Evolutionary conservation across 495 filamentous ascomycete genomes (phyloP).

Genomic region (Endocarpon pusillum): DNA sequence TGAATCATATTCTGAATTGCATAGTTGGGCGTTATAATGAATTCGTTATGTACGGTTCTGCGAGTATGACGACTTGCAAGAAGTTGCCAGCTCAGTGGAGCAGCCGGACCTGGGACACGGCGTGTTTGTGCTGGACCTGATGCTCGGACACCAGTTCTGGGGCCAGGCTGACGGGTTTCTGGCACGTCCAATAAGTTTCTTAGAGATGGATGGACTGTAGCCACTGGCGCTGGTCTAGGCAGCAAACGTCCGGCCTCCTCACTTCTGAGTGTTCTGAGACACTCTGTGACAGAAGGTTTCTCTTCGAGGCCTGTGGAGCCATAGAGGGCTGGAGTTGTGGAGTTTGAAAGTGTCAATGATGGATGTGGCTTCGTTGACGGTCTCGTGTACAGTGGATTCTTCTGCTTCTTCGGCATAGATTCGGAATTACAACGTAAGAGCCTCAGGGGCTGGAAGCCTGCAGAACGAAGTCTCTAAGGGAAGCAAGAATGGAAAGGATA

Average conservation of each 20-base stretch:
- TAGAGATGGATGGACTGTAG: constrained; percentile 37
- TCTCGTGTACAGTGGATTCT: constrained; percentile 10
- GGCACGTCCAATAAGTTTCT: constrained; percentile 49
- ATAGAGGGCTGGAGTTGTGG: constrained; percentile 23
- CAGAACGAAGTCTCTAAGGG: too few relatives aligned
- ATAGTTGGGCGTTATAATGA: too few relatives aligned
- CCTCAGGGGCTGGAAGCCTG: too few relatives aligned
- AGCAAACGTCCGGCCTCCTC: constrained; percentile 9
- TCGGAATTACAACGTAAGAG: too few relatives aligned
- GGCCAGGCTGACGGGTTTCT: constrained; percentile 48
- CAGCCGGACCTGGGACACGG: constrained; percentile 45
- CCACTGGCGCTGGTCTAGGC: too few relatives aligned
- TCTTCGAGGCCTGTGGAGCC: constrained; percentile 10
- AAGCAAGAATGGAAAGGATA: too few relatives aligned
- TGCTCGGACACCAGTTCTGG: constrained; percentile 33
- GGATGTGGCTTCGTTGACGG: background rate
- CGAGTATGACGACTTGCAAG: too few relatives aligned
- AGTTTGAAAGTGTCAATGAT: constrained; percentile 15
- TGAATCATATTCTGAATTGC: constrained; percentile 11
- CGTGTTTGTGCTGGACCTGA: constrained; percentile 26
- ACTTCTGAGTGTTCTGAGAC: constrained; percentile 18
- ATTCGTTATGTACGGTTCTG: constrained; percentile 24
- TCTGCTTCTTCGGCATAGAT: constrained; percentile 32
- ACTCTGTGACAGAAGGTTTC: too few relatives aligned
- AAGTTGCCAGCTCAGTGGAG: constrained; percentile 62